These are phyloP conservation scores for Curvularia spicifera DNA, from an alignment of 2,329 filamentous ascomycete genomes.

Conservation along the genomic window DNA sequence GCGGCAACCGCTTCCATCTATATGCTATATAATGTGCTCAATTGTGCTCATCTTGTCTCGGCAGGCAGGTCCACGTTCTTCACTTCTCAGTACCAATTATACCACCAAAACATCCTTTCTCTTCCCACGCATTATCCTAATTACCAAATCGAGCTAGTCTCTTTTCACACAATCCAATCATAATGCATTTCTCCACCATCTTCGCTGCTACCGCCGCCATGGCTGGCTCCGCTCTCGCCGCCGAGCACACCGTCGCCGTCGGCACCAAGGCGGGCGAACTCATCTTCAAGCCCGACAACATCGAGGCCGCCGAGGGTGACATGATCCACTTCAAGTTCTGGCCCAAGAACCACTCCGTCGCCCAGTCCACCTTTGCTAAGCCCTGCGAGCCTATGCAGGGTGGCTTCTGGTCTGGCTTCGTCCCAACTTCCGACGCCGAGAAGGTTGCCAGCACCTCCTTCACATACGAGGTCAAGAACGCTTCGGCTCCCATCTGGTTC, in stretches of 20 bases:
- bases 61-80: conserved; percentile 48
- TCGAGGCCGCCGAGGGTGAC: conserved; percentile 46
- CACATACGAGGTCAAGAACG: conserved; percentile 45
- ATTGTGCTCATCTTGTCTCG: conserved; percentile 42
- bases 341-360: conserved; percentile 50
- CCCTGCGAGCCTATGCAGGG: conserved; percentile 44
- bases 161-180: conserved; percentile 39
- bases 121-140: conserved; percentile 20
- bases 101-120: conserved; percentile 32
- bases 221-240: conserved; percentile 39
- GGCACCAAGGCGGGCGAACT: conserved; percentile 36
- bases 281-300: conserved; percentile 45
- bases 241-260: conserved; percentile 43
- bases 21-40: conserved; percentile 47
- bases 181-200: conserved; percentile 50
- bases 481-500: conserved; percentile 49
- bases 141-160: conserved; percentile 44
- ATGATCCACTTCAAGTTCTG: conserved; percentile 50
- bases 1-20: conserved; percentile 36
- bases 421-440: conserved; percentile 35
- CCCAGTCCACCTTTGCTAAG: conserved; percentile 43
- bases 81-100: conserved; percentile 41
- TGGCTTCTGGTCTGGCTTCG: conserved; percentile 50
- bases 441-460: conserved; percentile 38
- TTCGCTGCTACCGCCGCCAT: conserved; percentile 44